Base-by-base conservation (phyloP, 257 asterid species). In the Capsicum chinense region DNA sequence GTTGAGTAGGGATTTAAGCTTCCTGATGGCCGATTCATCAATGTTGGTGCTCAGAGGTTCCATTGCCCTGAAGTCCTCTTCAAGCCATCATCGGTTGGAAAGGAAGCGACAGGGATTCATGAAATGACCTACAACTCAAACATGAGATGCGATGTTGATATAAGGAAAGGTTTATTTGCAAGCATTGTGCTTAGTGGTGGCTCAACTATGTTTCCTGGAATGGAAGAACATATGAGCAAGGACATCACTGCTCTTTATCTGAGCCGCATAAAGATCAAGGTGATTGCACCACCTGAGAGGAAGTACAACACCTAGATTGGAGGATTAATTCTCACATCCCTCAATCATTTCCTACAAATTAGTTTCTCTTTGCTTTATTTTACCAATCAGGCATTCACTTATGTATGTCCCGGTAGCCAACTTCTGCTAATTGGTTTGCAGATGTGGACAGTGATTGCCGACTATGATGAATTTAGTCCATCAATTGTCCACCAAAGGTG, bases 81-180 rank as follows among this genome's bases (percentile, higher is more conserved):
- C 37, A 9, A 62, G 6, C 68, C 68, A 62, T 62, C 39, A 9
- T 21, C 5, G 37, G 69, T 9, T 21, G 69, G 8, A 62, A 88
- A 81, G 79, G 86, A 84, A 76, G 74, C 85, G 37, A 52, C 84
- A 0, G 86, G 86, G 19, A 86, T 86, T 63, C 89, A 88, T 60
- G 89, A 88, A 63, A 88, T 35, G 1, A 3, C 7, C 54, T n/a
- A 80, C 56, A 6, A 63, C 42, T 10, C 59, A 48, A 19, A 47
- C 42, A 48, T 73, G 59, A 73, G 59, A 73, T 19, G 60, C 7
- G 42, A 73, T 19, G 19, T 73, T 48, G 60, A 48, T 48, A 48
- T 73, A 11, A 48, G 80, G 42, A 48, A 48, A 50, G 19, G 48
- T 73, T 50, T 73, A 50, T 73, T 73, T 73, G 59, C 60, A 48